A percentile compares a stretch with the other conserved stretches of the same genome.
phyloP scores from a whole-genome alignment of 1,284 basidiomycete species.

The Apiotrichum sp. region DNA sequence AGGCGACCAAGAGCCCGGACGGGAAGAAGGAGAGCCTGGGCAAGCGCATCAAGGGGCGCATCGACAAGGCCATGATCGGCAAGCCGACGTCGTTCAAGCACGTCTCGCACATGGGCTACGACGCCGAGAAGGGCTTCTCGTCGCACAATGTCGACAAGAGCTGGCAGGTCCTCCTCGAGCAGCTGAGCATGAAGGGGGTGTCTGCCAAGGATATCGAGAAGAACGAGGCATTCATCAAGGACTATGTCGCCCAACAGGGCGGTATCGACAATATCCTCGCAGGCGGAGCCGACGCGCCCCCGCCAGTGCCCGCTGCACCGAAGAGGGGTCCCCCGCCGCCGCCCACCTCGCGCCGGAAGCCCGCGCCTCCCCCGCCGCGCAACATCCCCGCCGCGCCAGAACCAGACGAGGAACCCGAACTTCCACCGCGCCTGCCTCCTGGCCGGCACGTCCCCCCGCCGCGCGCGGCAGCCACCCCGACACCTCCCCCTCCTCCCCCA shows the following conservation, averaged over 20 bases:
- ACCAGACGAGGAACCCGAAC: conserved; percentile 10
- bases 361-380: conserved; percentile 47
- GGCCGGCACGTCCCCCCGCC: conserved; percentile 46
- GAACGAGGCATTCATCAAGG: conserved; percentile 84
- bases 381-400: conserved; percentile 32
- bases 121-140: conserved; percentile 76
- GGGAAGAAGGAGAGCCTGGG: conserved; percentile 34
- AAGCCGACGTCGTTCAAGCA: conserved; percentile 79
- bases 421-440: conserved; percentile 38
- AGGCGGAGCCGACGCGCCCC: conserved; percentile 3
- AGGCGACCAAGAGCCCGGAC: conserved; percentile 13
- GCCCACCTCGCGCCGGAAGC: conserved; percentile 45
- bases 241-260: conserved; percentile 63
- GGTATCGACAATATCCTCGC: conserved; percentile 34
- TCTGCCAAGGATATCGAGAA: conserved; percentile 59
- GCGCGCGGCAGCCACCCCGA: conserved; percentile 16
- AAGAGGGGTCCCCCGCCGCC: conserved; percentile 34
- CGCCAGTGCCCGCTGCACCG: conserved; percentile 20
- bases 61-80: conserved; percentile 88
- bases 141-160: conserved; percentile 85
- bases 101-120: conserved; percentile 92
- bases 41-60: conserved; percentile 63
- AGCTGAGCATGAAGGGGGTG: conserved; percentile 66
- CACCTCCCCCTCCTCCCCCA: conserved; percentile 30
- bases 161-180: conserved; percentile 73